These are phyloP conservation scores for Juglanconis oblonga DNA, from an alignment of 2,329 filamentous ascomycete species.

Conservation along the genomic window DNA sequence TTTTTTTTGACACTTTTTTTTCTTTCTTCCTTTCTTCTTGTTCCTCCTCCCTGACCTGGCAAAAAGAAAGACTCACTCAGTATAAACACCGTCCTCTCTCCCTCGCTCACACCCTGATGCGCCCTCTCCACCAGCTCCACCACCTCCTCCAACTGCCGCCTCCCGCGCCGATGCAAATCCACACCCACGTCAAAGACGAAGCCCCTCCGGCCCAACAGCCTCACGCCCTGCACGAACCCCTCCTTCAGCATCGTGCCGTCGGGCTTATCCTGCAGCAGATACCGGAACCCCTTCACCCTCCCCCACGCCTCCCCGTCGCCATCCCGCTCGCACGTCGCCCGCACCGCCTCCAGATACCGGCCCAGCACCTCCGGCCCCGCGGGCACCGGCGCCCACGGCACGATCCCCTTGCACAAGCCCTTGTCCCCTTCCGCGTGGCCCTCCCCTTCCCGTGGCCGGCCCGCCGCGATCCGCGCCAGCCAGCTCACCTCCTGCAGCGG, in stretches of 20 bases:
- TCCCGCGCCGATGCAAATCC: constrained; percentile 73
- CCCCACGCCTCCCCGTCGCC: constrained; percentile 62
- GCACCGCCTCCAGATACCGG: constrained; percentile 61
- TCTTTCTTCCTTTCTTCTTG: not conserved
- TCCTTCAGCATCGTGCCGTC: constrained; percentile 60
- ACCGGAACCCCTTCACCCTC: constrained; percentile 76
- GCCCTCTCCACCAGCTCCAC: constrained; percentile 67
- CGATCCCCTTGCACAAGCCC: constrained; percentile 62
- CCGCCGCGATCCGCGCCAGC: constrained; percentile 63
- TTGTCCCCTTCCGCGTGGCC: constrained; percentile 53
- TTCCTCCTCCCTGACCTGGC: not conserved
- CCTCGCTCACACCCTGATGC: constrained; percentile 57
- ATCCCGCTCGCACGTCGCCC: constrained; percentile 37
- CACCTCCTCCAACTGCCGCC: constrained; percentile 69
- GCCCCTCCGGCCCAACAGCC: constrained; percentile 60
- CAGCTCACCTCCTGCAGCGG: constrained; percentile 72
- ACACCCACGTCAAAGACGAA: constrained; percentile 81
- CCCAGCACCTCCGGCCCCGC: constrained; percentile 58
- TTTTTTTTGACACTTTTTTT: not conserved
- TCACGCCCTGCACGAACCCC: constrained; percentile 63
- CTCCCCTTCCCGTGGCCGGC: constrained; percentile 53
- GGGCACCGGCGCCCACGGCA: constrained; percentile 84
- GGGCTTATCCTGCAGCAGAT: constrained; percentile 76
- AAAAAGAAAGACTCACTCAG: constrained; percentile 55
- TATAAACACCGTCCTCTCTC: constrained; percentile 63